phyloP scores from a whole-genome alignment of 2,329 filamentous ascomycete species.

The Parastagonospora nodorum region DNA sequence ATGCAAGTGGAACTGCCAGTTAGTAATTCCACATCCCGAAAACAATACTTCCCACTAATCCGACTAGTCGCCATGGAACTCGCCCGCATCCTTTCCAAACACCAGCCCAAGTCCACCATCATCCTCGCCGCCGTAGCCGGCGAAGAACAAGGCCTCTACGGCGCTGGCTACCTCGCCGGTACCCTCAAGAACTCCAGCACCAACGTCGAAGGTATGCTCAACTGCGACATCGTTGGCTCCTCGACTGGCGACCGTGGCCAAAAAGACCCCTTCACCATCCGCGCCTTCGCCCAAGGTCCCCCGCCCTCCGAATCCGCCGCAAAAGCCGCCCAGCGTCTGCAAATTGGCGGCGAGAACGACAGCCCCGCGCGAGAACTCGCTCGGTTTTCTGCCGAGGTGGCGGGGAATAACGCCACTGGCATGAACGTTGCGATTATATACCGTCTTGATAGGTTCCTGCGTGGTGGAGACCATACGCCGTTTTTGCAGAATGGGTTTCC shows the following conservation, averaged over 20 bases:
- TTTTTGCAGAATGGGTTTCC: constrained; percentile 63
- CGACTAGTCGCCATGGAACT: constrained; percentile 58
- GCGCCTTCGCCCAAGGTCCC: constrained; percentile 60
- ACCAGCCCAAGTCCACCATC: constrained; percentile 57
- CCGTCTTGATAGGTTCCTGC: constrained; percentile 60
- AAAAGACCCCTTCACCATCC: constrained; percentile 57
- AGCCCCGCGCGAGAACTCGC: constrained; percentile 60
- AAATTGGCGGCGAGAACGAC: constrained; percentile 57
- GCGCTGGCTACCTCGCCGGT: constrained; percentile 58
- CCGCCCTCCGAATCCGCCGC: constrained; percentile 51
- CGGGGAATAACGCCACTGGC: constrained; percentile 55
- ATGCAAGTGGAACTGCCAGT: constrained; percentile 60
- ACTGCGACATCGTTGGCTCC: constrained; percentile 63
- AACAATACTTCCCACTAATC: neutral
- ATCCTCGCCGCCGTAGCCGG: constrained; percentile 63
- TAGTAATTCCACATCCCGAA: constrained; percentile 4
- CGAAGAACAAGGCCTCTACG: constrained; percentile 63
- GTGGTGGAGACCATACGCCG: constrained; percentile 61
- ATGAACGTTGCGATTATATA: constrained; percentile 64
- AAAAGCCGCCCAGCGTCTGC: constrained; percentile 47
- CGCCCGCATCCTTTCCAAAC: constrained; percentile 57
- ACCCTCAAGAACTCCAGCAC: constrained; percentile 57
- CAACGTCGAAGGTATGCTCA: constrained; percentile 63
- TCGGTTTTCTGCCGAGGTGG: constrained; percentile 61
- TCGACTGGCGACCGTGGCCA: constrained; percentile 53